These are phyloP conservation scores for Nigrospora osmanthi DNA, from an alignment of 2,329 filamentous ascomycete species.

Conservation along the genomic window DNA sequence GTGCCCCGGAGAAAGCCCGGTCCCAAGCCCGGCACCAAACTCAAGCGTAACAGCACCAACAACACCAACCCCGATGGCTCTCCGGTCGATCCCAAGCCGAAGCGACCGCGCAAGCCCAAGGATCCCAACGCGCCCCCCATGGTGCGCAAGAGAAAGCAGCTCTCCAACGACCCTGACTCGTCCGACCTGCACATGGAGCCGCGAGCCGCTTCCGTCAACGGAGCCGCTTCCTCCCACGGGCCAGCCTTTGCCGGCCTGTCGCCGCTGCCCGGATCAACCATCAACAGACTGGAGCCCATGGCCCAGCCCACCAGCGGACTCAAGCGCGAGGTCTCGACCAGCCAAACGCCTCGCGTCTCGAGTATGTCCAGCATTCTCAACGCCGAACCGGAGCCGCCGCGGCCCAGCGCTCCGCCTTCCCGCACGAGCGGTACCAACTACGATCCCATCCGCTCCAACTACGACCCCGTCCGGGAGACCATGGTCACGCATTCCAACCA, in stretches of 20 bases:
- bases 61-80: slow-evolving; percentile 31
- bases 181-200: slow-evolving; percentile 12
- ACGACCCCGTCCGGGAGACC: slow-evolving; percentile 56
- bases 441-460: slow-evolving; percentile 79
- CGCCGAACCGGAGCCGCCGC: slow-evolving; percentile 36
- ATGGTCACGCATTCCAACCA: slow-evolving; percentile 36
- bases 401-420: slow-evolving; percentile 34
- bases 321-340: slow-evolving; percentile 42
- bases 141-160: slow-evolving; percentile 47
- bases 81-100: slow-evolving; percentile 30
- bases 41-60: slow-evolving; percentile 32
- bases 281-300: slow-evolving; percentile 20
- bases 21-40: slow-evolving; percentile 52
- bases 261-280: no score
- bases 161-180: slow-evolving; percentile 22
- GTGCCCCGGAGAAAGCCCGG: slow-evolving; percentile 56
- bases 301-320: slow-evolving; percentile 31
- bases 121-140: slow-evolving; percentile 50
- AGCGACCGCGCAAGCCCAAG: slow-evolving; percentile 47
- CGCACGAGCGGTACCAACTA: slow-evolving; percentile 75
- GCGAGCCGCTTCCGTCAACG: background rate
- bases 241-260: no score
- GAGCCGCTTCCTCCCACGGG: background rate
- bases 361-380: slow-evolving; percentile 49
- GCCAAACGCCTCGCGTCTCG: slow-evolving; percentile 14